Conservation (phyloP, 1,284 basidiomycete genomes). For the Ceratobasidium sp. region DNA sequence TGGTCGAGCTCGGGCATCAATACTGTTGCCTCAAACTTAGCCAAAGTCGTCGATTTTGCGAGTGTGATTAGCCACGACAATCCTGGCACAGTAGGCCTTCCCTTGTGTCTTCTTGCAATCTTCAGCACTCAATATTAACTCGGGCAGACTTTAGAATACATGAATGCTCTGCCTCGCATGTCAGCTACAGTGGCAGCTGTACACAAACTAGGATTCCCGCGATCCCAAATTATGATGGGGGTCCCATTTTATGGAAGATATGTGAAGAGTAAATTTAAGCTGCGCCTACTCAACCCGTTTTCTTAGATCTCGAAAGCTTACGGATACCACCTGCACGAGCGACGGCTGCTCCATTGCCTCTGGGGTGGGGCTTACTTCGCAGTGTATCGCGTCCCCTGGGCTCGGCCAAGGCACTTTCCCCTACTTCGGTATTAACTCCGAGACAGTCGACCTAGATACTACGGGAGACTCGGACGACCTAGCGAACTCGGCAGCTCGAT, state of each 20-base stretch:
- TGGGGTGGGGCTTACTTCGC: slow-evolving; percentile 27
- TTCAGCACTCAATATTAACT: not conserved
- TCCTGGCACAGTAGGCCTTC: slow-evolving; percentile 35
- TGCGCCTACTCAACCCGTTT: not conserved
- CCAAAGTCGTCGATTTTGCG: slow-evolving; percentile 34
- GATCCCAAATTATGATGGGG: slow-evolving; percentile 42
- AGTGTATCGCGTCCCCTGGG: slow-evolving; percentile 15
- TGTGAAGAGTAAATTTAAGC: not conserved
- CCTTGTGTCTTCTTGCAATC: not conserved
- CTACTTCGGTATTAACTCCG: slow-evolving; percentile 29
- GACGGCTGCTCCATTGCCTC: slow-evolving; percentile 30
- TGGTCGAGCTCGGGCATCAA: slow-evolving; percentile 45
- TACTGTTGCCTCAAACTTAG: slow-evolving; percentile 37
- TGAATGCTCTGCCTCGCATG: slow-evolving; percentile 34
- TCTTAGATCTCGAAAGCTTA: slow-evolving; percentile 17
- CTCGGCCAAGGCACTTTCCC: slow-evolving; percentile 45
- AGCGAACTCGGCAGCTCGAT: slow-evolving; percentile 18
- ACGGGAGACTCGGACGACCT: not conserved
- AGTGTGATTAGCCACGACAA: slow-evolving; percentile 39
- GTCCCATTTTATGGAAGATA: slow-evolving; percentile 46
- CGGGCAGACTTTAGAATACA: slow-evolving; percentile 35
- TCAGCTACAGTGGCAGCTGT: slow-evolving; percentile 10
- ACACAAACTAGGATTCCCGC: slow-evolving; percentile 39
- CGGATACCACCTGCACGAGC: slow-evolving; percentile 15
- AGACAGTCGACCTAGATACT: not conserved